phyloP scores from a whole-genome alignment of 2,329 filamentous ascomycete species.

The Endocalyx cinctus region DNA sequence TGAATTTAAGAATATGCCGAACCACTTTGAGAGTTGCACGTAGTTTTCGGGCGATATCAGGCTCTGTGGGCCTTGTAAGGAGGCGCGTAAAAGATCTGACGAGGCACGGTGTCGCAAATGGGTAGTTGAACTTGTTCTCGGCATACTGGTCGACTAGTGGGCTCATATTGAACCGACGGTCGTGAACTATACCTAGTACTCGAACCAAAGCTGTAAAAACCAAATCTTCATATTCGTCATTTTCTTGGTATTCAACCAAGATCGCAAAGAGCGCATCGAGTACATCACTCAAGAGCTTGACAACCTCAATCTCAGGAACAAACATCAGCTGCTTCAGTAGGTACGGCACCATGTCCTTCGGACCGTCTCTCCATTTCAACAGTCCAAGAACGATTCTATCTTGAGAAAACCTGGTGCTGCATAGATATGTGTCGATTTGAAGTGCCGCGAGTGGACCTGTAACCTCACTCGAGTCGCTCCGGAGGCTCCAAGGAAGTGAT shows the following conservation, averaged over 20 bases:
- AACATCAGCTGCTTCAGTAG: conserved; percentile 82
- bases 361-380: conserved; percentile 77
- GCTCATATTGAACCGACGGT: conserved; percentile 85
- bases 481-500: conserved; percentile 72
- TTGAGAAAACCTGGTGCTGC: conserved; percentile 92
- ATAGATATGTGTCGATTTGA: conserved; percentile 77
- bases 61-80: conserved; percentile 75
- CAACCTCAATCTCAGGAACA: conserved; percentile 94
- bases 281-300: conserved; percentile 86
- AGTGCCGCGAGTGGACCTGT: conserved; percentile 78
- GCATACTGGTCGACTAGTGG: conserved; percentile 91
- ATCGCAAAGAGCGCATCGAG: conserved; percentile 90
- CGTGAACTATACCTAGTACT: conserved; percentile 88
- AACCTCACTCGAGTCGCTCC: conserved; percentile 66
- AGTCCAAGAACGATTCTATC: conserved; percentile 81
- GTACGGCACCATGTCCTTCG: conserved; percentile 65
- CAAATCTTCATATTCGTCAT: conserved; percentile 87
- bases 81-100: conserved; percentile 82
- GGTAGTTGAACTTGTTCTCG: conserved; percentile 84
- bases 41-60: conserved; percentile 76
- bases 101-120: conserved; percentile 83
- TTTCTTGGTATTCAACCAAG: conserved; percentile 83
- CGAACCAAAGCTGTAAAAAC: conserved; percentile 87
- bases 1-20: conserved; percentile 88
- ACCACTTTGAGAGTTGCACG: conserved; percentile 94